Evolutionary conservation across 1,284 basidiomycete species (phyloP).

Genomic region (Tilletiopsis washingtonensis): DNA sequence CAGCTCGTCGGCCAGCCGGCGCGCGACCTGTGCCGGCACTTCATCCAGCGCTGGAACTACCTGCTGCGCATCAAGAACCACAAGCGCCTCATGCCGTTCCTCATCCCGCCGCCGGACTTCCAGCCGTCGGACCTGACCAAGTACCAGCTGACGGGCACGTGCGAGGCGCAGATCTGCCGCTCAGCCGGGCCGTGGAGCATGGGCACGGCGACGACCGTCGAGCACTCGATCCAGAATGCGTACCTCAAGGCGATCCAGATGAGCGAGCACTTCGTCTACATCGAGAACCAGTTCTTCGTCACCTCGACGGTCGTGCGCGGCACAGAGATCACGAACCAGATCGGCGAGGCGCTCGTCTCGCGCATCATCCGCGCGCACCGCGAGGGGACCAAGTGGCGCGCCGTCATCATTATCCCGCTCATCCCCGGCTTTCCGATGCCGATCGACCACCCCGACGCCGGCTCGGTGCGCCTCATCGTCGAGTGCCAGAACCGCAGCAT

Average conservation of each 20-base stretch:
- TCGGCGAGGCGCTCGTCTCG: constrained; percentile 86
- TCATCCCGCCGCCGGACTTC: constrained; percentile 89
- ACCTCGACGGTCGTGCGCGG: constrained; percentile 85
- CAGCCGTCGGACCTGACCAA: constrained; percentile 69
- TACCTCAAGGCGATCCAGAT: constrained; percentile 85
- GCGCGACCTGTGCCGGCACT: constrained; percentile 87
- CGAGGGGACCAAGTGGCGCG: constrained; percentile 77
- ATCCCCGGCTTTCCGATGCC: constrained; percentile 90
- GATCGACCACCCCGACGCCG: constrained; percentile 84
- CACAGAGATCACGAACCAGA: constrained; percentile 80
- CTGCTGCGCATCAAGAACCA: constrained; percentile 59
- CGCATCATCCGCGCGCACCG: constrained; percentile 82
- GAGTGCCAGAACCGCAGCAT: constrained; percentile 67
- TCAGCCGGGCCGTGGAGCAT: constrained; percentile 94
- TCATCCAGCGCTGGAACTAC: constrained; percentile 68
- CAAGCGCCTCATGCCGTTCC: constrained; percentile 80
- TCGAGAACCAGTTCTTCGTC: constrained; percentile 97
- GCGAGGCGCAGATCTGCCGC: constrained; percentile 92
- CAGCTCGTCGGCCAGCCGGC: constrained; percentile 96
- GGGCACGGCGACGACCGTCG: constrained; percentile 74
- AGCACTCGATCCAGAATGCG: constrained; percentile 90
- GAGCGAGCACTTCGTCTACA: constrained; percentile 64
- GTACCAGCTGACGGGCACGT: constrained; percentile 84
- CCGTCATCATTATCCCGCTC: constrained; percentile 84
- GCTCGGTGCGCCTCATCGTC: constrained; percentile 58